Evolutionary conservation across 106 monocot genomes (phyloP).

Genomic region (Chionographis japonica): DNA sequence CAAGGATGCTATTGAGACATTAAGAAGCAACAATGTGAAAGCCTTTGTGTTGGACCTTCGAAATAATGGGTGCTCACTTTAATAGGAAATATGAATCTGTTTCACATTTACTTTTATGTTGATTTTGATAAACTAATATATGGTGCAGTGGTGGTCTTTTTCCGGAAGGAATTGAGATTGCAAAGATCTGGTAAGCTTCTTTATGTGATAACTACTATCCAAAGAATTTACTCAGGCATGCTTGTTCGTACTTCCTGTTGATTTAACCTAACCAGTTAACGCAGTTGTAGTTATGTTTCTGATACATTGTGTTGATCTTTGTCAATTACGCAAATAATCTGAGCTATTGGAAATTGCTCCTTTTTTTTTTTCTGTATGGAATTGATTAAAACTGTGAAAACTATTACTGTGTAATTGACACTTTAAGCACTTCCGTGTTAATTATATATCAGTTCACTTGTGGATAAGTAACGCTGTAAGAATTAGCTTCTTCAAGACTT

Average conservation of each 20-base stretch:
- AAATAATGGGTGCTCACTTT: constrained; percentile 68
- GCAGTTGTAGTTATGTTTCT: too few species aligned
- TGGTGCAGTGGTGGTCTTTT: constrained; percentile 93
- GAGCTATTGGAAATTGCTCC: too few species aligned
- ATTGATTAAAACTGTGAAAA: too few species aligned
- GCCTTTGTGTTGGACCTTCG: constrained; percentile 90
- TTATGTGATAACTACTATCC: background rate
- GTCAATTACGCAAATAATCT: too few species aligned
- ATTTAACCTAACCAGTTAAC: background rate
- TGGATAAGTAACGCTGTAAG: too few species aligned
- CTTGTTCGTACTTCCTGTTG: background rate
- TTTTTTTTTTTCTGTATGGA: too few species aligned
- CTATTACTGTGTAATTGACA: too few species aligned
- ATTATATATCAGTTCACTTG: too few species aligned
- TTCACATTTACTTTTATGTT: constrained; percentile 1
- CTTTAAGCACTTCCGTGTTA: too few species aligned
- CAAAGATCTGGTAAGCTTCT: constrained; percentile 85
- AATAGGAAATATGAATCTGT: background rate
- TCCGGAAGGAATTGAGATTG: constrained; percentile 95
- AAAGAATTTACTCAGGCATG: background rate
- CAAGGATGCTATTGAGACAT: constrained; percentile 76
- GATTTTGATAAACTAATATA: constrained; percentile 6
- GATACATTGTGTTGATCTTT: too few species aligned
- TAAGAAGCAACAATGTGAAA: constrained; percentile 79
- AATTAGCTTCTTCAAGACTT: too few species aligned